These are phyloP conservation scores for Calonectria pseudoturangicola DNA, from an alignment of 2,329 filamentous ascomycete genomes.

Conservation along the genomic window DNA sequence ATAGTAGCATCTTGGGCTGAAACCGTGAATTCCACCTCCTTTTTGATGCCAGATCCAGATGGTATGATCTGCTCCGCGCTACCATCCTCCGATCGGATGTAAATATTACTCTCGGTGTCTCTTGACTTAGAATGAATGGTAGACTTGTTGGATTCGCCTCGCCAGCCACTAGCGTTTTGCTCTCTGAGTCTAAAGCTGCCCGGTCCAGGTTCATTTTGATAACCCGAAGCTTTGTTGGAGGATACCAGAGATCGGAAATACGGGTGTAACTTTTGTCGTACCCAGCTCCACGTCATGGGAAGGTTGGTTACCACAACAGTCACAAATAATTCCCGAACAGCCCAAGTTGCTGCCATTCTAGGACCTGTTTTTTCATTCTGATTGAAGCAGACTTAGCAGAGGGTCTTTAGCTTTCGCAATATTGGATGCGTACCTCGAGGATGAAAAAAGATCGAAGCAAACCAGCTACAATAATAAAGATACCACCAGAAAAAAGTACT, in stretches of 20 bases:
- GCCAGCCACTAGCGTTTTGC: background rate
- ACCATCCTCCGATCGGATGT: background rate
- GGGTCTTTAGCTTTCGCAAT: too few species aligned
- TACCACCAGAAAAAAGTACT: constrained; percentile 20
- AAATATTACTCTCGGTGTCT: background rate
- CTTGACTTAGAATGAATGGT: background rate
- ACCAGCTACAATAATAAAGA: constrained; percentile 22
- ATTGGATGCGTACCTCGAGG: background rate
- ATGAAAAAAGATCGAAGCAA: background rate
- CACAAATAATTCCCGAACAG: constrained; percentile 9
- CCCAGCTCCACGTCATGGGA: constrained; percentile 19
- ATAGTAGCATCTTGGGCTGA: background rate
- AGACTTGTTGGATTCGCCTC: background rate
- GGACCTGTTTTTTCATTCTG: constrained; percentile 13
- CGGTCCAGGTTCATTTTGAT: background rate
- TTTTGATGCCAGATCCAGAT: background rate
- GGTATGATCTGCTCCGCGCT: constrained; percentile 14
- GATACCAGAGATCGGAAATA: constrained; percentile 15
- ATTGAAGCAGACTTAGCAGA: background rate
- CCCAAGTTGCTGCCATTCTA: constrained; percentile 1
- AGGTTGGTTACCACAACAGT: constrained; percentile 12
- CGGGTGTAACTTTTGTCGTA: background rate
- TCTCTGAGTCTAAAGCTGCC: constrained; percentile 7
- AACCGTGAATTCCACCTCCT: constrained; percentile 7
- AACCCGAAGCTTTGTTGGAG: background rate